Evolutionary conservation across 2,329 filamentous ascomycete species (phyloP), one percentile per base, ranked within the genome.

Genomic region (Blastomyces silverae): DNA sequence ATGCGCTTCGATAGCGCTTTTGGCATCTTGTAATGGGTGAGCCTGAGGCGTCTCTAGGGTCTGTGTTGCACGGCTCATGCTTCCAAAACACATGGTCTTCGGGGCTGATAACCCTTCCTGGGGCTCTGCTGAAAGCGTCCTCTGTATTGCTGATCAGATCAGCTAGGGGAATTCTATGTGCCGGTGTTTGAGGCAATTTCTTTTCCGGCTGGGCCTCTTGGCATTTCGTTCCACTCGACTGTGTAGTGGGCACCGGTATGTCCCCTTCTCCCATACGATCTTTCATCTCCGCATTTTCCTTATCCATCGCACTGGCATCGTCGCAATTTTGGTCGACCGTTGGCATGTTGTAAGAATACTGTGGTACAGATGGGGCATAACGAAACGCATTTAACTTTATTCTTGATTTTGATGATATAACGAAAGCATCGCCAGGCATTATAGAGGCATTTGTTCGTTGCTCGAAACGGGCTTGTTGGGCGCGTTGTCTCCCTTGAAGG

Each of bases 1-100:
- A 92, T 15, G 89, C 91, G 76, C 88, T 92, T 69, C 86, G 84
- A 20, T 87, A 86, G 64, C 90, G 84, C 74, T 92, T 92, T 69
- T 81, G 84, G 67, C 81, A 80, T 70, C 75, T 66, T 64, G 75
- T 73, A 59, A 73, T 74, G 20, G 83, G 69, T 71, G 78, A 77
- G 79, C 78, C 75, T 80, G 82, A 63, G 79, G 83, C 62, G 79
- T 82, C 66, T 62, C 75, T 73, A 3, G 73, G 70, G 63, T 77
- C 76, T 2, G 78, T 77, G 65, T 76, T 80, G 46, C 71, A 70
- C 52, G 79, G 79, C 15, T 76, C 74, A 72, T 81, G 79, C 66
- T 85, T 81, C 85, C 85, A 88, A 60, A 81, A 79, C 56, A 88
- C 79, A 70, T 85, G 82, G 67, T 87, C 85, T 67, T 86, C 82